Evolutionary conservation across 2,329 filamentous ascomycete species (phyloP).

Genomic region (Shiraia bambusicola): DNA sequence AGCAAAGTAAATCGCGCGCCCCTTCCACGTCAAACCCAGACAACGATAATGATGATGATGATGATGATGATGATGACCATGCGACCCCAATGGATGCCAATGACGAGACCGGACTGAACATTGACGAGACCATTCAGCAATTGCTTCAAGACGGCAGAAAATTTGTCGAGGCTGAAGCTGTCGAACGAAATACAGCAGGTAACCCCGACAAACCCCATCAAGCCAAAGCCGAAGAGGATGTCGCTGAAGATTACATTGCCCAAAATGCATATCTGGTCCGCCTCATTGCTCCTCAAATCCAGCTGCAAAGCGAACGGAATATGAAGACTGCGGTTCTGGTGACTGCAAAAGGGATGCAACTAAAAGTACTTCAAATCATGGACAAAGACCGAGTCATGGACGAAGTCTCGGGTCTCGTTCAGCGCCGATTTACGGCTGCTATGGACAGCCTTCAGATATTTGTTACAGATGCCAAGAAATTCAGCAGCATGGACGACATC

Average conservation of each 20-base stretch:
- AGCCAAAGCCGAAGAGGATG: conserved; percentile 53
- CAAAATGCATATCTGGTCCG: conserved; percentile 94
- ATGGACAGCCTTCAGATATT: conserved; percentile 99
- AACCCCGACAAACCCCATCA: conserved; percentile 19
- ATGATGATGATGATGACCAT: conserved; percentile 19
- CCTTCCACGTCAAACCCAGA: conserved; percentile 30
- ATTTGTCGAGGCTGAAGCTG: conserved; percentile 73
- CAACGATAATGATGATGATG: conserved; percentile 18
- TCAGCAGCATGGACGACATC: conserved; percentile 74
- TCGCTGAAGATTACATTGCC: conserved; percentile 82
- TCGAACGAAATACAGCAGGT: conserved; percentile 27
- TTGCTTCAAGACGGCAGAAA: conserved; percentile 81
- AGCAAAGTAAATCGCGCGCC: conserved; percentile 69
- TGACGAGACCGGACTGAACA: conserved; percentile 63
- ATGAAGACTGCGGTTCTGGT: conserved; percentile 95
- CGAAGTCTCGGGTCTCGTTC: conserved; percentile 90
- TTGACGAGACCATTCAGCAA: conserved; percentile 83
- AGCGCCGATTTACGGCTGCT: conserved; percentile 87
- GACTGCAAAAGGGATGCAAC: conserved; percentile 95
- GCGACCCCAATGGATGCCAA: conserved; percentile 44
- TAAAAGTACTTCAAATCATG: conserved; percentile 97
- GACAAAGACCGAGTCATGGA: conserved; percentile 92
- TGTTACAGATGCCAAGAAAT: conserved; percentile 90
- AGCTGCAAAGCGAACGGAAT: conserved; percentile 98
- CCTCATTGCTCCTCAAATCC: conserved; percentile 94